Conservation (phyloP, 148 eudicot species). For the Spergularia marina region DNA sequence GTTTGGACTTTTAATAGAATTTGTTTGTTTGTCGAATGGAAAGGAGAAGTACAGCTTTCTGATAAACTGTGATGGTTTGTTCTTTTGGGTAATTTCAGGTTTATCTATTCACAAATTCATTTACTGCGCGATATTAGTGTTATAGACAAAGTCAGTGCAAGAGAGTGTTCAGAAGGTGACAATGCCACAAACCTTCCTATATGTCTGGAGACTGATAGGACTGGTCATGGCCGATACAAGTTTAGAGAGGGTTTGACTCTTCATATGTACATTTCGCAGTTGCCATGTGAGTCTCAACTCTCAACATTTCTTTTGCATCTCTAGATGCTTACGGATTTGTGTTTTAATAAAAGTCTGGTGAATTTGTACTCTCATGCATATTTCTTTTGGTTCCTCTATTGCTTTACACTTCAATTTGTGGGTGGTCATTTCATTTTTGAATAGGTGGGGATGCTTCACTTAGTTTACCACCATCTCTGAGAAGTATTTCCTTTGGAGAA, state of each 20-base stretch:
- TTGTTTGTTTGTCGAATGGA: background rate
- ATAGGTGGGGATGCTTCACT: conserved; percentile 78
- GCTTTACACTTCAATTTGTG: background rate
- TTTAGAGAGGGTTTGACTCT: conserved; percentile 70
- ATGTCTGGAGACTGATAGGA: conserved; percentile 38
- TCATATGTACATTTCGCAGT: conserved; percentile 85
- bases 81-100: conserved; percentile 41
- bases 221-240: conserved; percentile 44
- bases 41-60: background rate
- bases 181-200: conserved; percentile 33
- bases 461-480: conserved; percentile 42
- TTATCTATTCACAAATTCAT: conserved; percentile 65
- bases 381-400: background rate
- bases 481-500: conserved; percentile 42
- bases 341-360: background rate
- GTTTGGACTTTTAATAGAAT: background rate
- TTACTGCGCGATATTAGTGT: conserved; percentile 13
- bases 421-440: background rate
- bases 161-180: conserved; percentile 29
- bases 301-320: background rate
- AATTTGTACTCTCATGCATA: background rate
- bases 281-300: conserved; percentile 67
- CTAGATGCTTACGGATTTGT: background rate
- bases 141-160: conserved; percentile 24
- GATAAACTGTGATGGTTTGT: background rate